Percentiles rank a stretch among this genome's conserved stretches.
These are phyloP conservation scores for Aspergillus candidus DNA, from an alignment of 2,329 filamentous ascomycete genomes.

Conservation along the genomic window DNA sequence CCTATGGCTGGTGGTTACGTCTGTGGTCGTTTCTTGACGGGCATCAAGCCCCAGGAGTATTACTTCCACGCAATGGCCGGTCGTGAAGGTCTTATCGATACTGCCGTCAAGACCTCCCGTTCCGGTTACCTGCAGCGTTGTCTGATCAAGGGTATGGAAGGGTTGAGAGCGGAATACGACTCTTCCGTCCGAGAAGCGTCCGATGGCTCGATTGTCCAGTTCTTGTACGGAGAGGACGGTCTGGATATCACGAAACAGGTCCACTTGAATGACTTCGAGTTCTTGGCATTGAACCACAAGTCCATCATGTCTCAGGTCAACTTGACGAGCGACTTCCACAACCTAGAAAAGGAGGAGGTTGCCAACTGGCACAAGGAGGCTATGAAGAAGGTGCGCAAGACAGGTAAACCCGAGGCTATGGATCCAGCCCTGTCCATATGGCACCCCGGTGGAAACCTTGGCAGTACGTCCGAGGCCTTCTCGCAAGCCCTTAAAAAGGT, in stretches of 20 bases:
- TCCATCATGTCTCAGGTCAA: constrained; percentile 73
- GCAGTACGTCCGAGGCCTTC: constrained; percentile 85
- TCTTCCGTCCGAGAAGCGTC: constrained; percentile 81
- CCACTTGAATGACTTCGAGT: constrained; percentile 83
- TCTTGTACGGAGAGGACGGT: constrained; percentile 94
- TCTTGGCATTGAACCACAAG: constrained; percentile 77
- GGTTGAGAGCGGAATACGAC: constrained; percentile 85
- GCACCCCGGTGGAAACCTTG: constrained; percentile 70
- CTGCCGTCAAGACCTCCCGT: constrained; percentile 94
- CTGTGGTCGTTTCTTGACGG: constrained; percentile 93
- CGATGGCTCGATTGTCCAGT: constrained; percentile 89
- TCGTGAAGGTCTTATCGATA: constrained; percentile 96
- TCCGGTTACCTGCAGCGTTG: constrained; percentile 95
- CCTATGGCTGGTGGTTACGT: constrained; percentile 90
- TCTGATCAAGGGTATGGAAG: constrained; percentile 98
- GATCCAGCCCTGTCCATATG: constrained; percentile 71
- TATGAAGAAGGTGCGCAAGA: constrained; percentile 76
- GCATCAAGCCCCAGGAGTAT: constrained; percentile 94
- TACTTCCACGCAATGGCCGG: constrained; percentile 99
- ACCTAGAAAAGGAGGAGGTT: constrained; percentile 61
- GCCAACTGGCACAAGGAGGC: constrained; percentile 56
- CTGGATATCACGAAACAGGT: constrained; percentile 91
- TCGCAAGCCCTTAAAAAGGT: constrained; percentile 61
- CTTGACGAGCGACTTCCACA: constrained; percentile 52
- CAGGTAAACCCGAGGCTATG: constrained; percentile 58